A percentile compares a stretch with the other conserved stretches of the same genome.
These are phyloP conservation scores for Shiraia sp. DNA, from an alignment of 2,329 filamentous ascomycete genomes.

Conservation along the genomic window DNA sequence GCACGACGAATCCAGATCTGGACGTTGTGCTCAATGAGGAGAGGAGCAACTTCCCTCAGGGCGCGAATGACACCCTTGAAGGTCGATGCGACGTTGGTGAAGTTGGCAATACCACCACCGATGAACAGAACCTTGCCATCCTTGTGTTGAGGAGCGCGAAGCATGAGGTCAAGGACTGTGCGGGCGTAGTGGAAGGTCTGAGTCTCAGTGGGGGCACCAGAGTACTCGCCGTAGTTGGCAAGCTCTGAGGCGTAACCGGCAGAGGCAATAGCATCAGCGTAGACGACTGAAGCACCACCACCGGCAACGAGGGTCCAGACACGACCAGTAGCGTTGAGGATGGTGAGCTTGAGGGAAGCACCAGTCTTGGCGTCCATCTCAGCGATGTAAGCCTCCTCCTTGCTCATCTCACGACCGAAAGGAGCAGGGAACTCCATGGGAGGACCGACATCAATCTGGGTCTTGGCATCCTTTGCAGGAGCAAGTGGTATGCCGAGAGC, in stretches of 20 bases:
- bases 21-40: constrained; percentile 93
- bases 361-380: constrained; percentile 99
- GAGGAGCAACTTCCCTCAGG: constrained; percentile 82
- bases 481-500: constrained; percentile 80
- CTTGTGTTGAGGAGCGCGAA: constrained; percentile 79
- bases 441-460: constrained; percentile 93
- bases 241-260: constrained; percentile 93
- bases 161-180: constrained; percentile 96
- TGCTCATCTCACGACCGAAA: constrained; percentile 96
- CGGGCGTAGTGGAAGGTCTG: constrained; percentile 99
- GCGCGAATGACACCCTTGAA: constrained; percentile 99
- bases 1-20: constrained; percentile 94
- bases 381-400: constrained; percentile 98
- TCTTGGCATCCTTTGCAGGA: constrained; percentile 66
- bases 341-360: constrained; percentile 96
- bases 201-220: constrained; percentile 95
- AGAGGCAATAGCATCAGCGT: constrained; percentile 97
- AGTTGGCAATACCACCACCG: constrained; percentile 99
- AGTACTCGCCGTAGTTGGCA: constrained; percentile 99
- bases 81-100: constrained; percentile 98
- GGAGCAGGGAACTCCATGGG: constrained; percentile 99
- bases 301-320: constrained; percentile 98
- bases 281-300: constrained; percentile 99
- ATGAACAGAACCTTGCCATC: constrained; percentile 99
- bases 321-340: constrained; percentile 87